Base-by-base conservation (phyloP, 805 yeast species). In the Pichia occidentalis region DNA sequence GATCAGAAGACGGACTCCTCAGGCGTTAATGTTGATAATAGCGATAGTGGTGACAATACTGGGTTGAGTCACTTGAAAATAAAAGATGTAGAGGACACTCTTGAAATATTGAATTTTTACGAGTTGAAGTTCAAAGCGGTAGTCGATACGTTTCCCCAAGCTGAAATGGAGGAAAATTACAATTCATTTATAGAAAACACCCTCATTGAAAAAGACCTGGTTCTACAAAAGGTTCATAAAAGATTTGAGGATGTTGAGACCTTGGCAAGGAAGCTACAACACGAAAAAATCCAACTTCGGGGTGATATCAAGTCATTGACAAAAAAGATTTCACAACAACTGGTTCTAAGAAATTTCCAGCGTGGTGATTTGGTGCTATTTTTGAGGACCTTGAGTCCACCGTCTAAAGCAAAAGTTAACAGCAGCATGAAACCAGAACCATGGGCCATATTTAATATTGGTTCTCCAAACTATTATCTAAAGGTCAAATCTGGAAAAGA, bases 391-490 rank as follows among this genome's bases (percentile, higher is more conserved):
- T 36, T 57, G 18, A 45, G 45, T 13, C 49, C 48, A 37, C 16
- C 20, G 14, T 23, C 39, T 20, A 40, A 34, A 28, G 34, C 32
- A 7, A 29, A 26, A 10, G 20, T 20, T 11, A 29, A 10, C 31
- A 23, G 18, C 21, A 25, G 14, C 11, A 33, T 8, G 9, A 40
- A 40, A 4, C 40, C 48, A 9, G 74, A 67, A 38, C 86, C 90
- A 1, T 90, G 97, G 97, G 96, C 96, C 0, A 95, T 95, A 1
- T 90, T 90, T 64, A 88, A 92, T 47, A 70, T 84, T 39, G 95
- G 90, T 2, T 80, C 85, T 1, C 92, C 94, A 1, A 87, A 88
- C 55, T 87, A 77, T 56, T 80, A 87, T 52, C 62, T 90, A 46
- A 73, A 75, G 36, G 64, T 67, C 32, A 61, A 61, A 11, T 36